phyloP scores from a whole-genome alignment of 768 basidiomycete genomes.

The Tricholoma sp. region DNA sequence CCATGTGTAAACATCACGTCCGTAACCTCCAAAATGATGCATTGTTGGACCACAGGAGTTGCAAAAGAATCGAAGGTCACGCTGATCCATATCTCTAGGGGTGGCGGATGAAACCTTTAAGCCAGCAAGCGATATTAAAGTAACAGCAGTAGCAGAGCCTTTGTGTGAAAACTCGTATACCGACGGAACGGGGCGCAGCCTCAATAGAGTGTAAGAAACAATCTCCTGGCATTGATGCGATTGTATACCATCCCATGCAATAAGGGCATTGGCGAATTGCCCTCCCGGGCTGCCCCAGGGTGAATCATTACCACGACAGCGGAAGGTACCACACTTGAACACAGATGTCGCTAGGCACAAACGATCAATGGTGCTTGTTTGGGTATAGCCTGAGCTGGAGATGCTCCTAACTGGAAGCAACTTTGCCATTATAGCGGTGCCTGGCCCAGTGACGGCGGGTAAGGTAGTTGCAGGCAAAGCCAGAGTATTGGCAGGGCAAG shows the following conservation, averaged over 20 bases:
- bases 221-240: background rate
- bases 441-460: no score
- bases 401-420: no score
- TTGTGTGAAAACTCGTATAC: no score
- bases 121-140: constrained; percentile 3
- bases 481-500: no score
- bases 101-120: background rate
- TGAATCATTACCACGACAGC: background rate
- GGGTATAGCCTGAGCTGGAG: background rate
- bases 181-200: no score
- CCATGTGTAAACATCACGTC: constrained; percentile 6
- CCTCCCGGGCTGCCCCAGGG: background rate
- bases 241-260: constrained; percentile 8
- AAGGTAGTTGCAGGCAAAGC: no score
- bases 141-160: no score
- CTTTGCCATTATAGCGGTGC: no score
- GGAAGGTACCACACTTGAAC: constrained; percentile 4
- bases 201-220: no score
- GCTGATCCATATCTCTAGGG: background rate
- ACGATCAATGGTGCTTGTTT: constrained; percentile 1
- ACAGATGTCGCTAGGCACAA: constrained; percentile 8
- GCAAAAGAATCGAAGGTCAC: background rate
- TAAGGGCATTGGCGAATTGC: constrained; percentile 1
- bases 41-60: background rate
- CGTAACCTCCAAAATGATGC: background rate